Evolutionary conservation across 768 basidiomycete species (phyloP).

Genomic region (Gloeostereum incarnatum): DNA sequence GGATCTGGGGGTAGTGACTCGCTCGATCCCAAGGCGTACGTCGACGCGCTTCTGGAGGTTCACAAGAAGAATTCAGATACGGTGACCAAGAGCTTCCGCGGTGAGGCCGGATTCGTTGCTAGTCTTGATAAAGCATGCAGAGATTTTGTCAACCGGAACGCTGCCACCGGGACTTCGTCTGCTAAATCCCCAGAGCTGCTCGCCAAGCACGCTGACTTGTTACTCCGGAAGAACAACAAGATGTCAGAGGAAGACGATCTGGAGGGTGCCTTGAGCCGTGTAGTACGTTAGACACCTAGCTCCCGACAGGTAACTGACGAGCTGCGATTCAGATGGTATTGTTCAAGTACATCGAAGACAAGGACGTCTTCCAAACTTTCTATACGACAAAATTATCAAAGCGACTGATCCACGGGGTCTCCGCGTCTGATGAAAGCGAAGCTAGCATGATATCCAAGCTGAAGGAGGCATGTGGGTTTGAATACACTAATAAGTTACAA

Average conservation of each 20-base stretch:
- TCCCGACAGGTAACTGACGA: constrained; percentile 14
- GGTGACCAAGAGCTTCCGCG: constrained; percentile 81
- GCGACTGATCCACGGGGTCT: constrained; percentile 84
- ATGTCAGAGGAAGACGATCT: constrained; percentile 86
- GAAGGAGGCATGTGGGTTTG: constrained; percentile 94
- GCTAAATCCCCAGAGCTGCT: constrained; percentile 88
- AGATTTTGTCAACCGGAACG: constrained; percentile 92
- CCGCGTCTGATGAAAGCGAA: constrained; percentile 93
- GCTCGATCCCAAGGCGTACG: constrained; percentile 89
- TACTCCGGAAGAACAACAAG: constrained; percentile 93
- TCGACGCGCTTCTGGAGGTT: constrained; percentile 86
- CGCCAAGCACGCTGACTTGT: constrained; percentile 84
- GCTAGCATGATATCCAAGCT: constrained; percentile 97
- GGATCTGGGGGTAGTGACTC: constrained; percentile 46
- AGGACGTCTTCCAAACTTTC: constrained; percentile 98
- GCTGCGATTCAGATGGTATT: constrained; percentile 71
- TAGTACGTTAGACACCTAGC: constrained; percentile 41
- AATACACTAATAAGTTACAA: constrained; percentile 93
- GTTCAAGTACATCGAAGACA: constrained; percentile 98
- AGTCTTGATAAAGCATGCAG: constrained; percentile 92
- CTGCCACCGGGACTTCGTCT: constrained; percentile 77
- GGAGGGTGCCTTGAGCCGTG: constrained; percentile 83
- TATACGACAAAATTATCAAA: constrained; percentile 92
- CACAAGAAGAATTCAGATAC: constrained; percentile 89
- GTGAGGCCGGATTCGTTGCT: constrained; percentile 89